phyloP scores from a whole-genome alignment of 179 eudicot species.

The Vitellaria paradoxa region DNA sequence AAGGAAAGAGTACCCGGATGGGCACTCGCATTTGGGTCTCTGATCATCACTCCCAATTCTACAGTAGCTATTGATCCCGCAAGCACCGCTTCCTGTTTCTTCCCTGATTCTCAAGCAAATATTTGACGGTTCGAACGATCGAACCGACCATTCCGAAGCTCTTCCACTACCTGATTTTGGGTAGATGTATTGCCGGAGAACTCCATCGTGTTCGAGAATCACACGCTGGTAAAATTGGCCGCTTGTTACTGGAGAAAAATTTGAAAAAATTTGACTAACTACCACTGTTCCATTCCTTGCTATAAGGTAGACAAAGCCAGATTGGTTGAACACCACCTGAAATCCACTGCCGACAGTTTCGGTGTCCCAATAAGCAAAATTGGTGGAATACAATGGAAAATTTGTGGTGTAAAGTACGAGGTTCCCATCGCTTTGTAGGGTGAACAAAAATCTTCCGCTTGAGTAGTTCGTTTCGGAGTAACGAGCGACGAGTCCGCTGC shows the following conservation, averaged over 20 bases:
- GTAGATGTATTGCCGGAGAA: slow-evolving; percentile 21
- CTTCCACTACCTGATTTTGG: slow-evolving; percentile 9
- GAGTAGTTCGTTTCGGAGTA: slow-evolving; percentile 12
- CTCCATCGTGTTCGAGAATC: slow-evolving; percentile 23
- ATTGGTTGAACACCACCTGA: slow-evolving; percentile 16
- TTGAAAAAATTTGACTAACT: not conserved
- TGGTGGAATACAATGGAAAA: not conserved
- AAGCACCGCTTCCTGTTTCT: slow-evolving; percentile 21
- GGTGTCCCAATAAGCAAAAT: slow-evolving; percentile 10
- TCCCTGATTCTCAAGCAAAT: slow-evolving; percentile 14
- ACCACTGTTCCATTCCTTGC: slow-evolving; percentile 5
- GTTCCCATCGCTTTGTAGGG: slow-evolving; percentile 14
- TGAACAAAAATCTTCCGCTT: slow-evolving; percentile 16
- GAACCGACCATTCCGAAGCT: not conserved
- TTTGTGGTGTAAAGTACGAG: slow-evolving; percentile 19
- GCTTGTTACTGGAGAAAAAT: not conserved
- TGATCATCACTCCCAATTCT: slow-evolving; percentile 6
- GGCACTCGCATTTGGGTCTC: slow-evolving; percentile 11
- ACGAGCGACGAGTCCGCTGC: slow-evolving; percentile 11
- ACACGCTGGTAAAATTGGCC: slow-evolving; percentile 18
- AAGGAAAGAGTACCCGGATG: not conserved
- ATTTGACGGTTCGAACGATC: slow-evolving; percentile 10
- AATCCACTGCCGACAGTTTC: slow-evolving; percentile 11
- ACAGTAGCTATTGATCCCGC: slow-evolving; percentile 12
- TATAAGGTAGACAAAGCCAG: slow-evolving; percentile 3